Evolutionary conservation across 371 early-diverging fungal genomes (phyloP).

Genomic region (Neoconidiobolus thromboides): DNA sequence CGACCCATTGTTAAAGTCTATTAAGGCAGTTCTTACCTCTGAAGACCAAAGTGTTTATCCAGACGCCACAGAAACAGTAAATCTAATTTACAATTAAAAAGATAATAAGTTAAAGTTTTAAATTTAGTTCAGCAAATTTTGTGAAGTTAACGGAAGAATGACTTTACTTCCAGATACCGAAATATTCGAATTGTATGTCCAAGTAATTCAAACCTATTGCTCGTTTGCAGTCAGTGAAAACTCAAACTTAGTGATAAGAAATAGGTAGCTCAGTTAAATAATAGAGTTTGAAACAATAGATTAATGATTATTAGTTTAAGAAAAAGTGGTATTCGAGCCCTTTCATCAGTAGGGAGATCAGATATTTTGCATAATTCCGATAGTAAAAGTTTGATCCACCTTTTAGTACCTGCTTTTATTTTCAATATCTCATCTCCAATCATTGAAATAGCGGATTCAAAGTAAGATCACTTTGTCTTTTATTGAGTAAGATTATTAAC

Average conservation of each 20-base stretch:
- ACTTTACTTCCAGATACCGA: slow-evolving; percentile 30
- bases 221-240: slow-evolving; percentile 21
- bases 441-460: slow-evolving; percentile 13
- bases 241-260: slow-evolving; percentile 18
- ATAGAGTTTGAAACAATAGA: background rate
- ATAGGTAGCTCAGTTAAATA: slow-evolving; percentile 14
- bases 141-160: slow-evolving; percentile 2
- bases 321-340: slow-evolving; percentile 28
- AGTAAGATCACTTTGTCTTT: background rate
- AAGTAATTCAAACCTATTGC: slow-evolving; percentile 38
- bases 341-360: slow-evolving; percentile 29
- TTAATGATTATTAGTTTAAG: slow-evolving; percentile 15
- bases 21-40: background rate
- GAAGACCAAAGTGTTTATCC: background rate
- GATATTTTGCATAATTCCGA: slow-evolving; percentile 28
- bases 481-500: background rate
- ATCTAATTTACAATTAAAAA: background rate
- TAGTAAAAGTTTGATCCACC: slow-evolving; percentile 24
- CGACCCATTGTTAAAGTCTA: slow-evolving; percentile 3
- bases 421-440: slow-evolving; percentile 17
- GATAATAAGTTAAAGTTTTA: background rate
- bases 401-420: slow-evolving; percentile 34
- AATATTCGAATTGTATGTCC: slow-evolving; percentile 33
- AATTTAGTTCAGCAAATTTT: slow-evolving; percentile 3
- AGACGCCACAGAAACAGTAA: slow-evolving; percentile 4